Evolutionary conservation across 2,329 filamentous ascomycete species (phyloP), one percentile per base, ranked within the genome.

Genomic region (Aspergillus proliferans): DNA sequence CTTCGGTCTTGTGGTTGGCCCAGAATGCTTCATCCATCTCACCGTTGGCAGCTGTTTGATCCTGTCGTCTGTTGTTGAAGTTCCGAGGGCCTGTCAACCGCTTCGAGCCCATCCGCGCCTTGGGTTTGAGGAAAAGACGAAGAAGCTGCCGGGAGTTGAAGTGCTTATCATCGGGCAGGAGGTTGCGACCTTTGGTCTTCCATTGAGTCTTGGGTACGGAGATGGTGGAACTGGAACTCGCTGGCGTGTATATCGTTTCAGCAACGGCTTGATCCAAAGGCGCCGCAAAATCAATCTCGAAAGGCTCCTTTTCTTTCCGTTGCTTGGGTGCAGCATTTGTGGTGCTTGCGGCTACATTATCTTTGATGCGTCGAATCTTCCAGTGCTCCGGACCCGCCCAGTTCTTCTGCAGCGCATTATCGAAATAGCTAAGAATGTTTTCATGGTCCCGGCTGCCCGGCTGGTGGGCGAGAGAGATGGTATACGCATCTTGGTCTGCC

Each of bases 381-480:
- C 93, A 98, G 70, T 98, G 93, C 67, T 97, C 93, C n/a, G 93
- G 92, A 44, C 90, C 94, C 5, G 87, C 86, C 92, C 93, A 98
- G 63, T 96, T 96, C 78, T 95, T 97, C 66, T 93, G 88, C 40
- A 97, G 74, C 2, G 92, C 91, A 63, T 95, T 89, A 67, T 98
- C 93, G 64, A 98, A 98, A 73, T 97, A 98, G 63, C 88, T 87
- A n/a, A 98, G 79, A 50, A 98, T 95, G 61, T 95, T 92, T 59
- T 97, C 89, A 64, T 96, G 90, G 66, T 86, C 76, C 40, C 71
- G 72, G 51, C 88, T 88, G 45, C 78, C 77, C 47, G 83, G 82
- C 46, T 81, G 78, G 58, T 86, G 86, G 38, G 81, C 82, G 74
- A 95, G 83, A n/a, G 87, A 87, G 6, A 96, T 81, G 21, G 85